Conservation (phyloP, 371 early-diverging fungal species). For the Basidiobolus meristosporus region DNA sequence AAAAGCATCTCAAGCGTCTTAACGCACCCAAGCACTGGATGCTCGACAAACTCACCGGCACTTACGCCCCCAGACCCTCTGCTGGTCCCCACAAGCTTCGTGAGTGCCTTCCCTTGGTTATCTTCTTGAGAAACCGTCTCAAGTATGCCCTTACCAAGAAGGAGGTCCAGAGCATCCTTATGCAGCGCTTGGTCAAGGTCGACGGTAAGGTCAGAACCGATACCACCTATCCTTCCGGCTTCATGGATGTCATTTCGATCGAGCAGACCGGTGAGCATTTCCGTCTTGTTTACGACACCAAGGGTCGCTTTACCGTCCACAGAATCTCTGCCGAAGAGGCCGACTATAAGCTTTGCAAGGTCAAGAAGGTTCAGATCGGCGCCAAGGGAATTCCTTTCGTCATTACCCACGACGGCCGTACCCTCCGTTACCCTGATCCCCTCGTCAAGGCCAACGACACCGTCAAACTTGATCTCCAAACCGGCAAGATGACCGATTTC, state of each 20-base stretch:
- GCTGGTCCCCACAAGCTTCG: conserved; percentile 99
- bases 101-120: conserved; percentile 96
- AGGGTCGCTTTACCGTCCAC: too few species aligned
- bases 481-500: conserved; percentile 83
- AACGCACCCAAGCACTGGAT: conserved; percentile 99
- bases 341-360: conserved; percentile 99
- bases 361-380: conserved; percentile 85
- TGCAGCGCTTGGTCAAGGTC: too few species aligned
- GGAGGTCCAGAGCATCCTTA: too few species aligned
- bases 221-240: too few species aligned
- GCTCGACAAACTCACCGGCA: conserved; percentile 98
- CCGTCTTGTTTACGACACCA: too few species aligned
- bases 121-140: conserved; percentile 97
- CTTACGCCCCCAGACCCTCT: conserved; percentile 95
- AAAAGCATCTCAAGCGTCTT: conserved; percentile 99
- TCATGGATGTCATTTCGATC: too few species aligned
- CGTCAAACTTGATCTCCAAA: conserved; percentile 93
- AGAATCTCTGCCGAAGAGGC: too few species aligned
- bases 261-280: too few species aligned
- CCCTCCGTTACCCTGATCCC: too few species aligned
- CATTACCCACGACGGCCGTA: too few species aligned
- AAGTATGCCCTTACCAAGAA: conserved; percentile 95
- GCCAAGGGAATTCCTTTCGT: conserved; percentile 90
- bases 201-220: too few species aligned
- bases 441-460: too few species aligned